A percentile compares a stretch with the other conserved stretches of the same genome.
Conservation (phyloP, 23 red algal genomes). For the Rhodosorus marinus region DNA sequence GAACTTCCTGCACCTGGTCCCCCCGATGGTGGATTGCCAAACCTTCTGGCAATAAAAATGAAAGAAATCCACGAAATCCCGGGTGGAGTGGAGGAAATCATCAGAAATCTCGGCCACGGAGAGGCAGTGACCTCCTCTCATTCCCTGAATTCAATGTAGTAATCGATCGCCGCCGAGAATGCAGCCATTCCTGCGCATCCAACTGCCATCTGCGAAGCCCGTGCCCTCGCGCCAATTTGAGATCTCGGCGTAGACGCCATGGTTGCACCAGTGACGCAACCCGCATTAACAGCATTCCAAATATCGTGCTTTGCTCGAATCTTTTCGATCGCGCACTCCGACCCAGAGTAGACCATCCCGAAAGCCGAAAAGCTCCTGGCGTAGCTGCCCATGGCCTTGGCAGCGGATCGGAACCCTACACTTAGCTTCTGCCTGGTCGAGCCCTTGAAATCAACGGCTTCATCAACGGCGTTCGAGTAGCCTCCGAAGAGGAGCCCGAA, state of each 20-base stretch:
- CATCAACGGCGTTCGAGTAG: conserved; percentile 66
- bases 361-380: conserved; percentile 74
- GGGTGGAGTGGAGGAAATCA: too few species aligned
- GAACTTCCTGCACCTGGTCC: too few species aligned
- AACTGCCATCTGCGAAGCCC: conserved; percentile 74
- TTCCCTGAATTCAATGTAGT: conserved; percentile 73
- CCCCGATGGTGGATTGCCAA: too few species aligned
- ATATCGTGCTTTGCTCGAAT: conserved; percentile 83
- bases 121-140: too few species aligned
- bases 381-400: conserved; percentile 35
- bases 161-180: conserved; percentile 82
- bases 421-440: conserved; percentile 42
- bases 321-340: conserved; percentile 83
- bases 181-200: conserved; percentile 78
- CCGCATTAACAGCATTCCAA: conserved; percentile 74
- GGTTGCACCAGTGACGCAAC: conserved; percentile 76
- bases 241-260: conserved; percentile 50
- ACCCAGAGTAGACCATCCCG: conserved; percentile 56
- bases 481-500: conserved; percentile 91
- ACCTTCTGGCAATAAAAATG: too few species aligned
- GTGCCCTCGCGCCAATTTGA: conserved; percentile 26
- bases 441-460: conserved; percentile 68
- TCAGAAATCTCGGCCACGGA: too few species aligned
- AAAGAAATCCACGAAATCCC: too few species aligned
- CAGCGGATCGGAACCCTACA: conserved; percentile 38